These are phyloP conservation scores for Cornus kousa DNA, from an alignment of 148 eudicot genomes.

Conservation along the genomic window DNA sequence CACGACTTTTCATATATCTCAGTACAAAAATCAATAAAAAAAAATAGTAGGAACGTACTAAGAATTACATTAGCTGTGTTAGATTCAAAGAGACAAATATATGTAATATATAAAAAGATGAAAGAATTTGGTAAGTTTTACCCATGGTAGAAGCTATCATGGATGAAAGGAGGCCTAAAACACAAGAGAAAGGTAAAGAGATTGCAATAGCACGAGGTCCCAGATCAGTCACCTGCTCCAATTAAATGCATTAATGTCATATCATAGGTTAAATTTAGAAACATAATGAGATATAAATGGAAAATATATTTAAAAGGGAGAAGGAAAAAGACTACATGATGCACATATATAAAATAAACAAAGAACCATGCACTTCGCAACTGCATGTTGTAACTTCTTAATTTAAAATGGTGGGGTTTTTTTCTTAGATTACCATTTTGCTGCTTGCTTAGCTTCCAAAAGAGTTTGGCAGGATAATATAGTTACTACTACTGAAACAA, in stretches of 20 bases:
- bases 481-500: too few species aligned
- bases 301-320: neutral
- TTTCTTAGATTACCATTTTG: too few species aligned
- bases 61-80: neutral
- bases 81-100: too few species aligned
- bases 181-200: constrained; percentile 47
- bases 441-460: too few species aligned
- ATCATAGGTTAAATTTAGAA: neutral
- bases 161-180: constrained; percentile 50
- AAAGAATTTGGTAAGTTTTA: constrained; percentile 16
- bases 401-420: too few species aligned
- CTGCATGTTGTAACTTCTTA: neutral
- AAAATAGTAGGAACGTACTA: neutral
- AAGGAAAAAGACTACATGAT: neutral
- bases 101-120: neutral
- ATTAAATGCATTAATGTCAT: constrained; percentile 4
- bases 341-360: neutral
- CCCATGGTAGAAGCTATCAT: constrained; percentile 61
- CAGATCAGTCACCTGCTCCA: constrained; percentile 40
- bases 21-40: neutral
- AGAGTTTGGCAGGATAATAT: too few species aligned
- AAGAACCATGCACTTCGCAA: neutral
- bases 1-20: neutral
- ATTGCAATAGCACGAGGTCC: constrained; percentile 52
- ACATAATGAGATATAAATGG: neutral